These are phyloP conservation scores for Neophaeococcomyces aloes DNA, from an alignment of 2,329 filamentous ascomycete genomes.

Conservation along the genomic window DNA sequence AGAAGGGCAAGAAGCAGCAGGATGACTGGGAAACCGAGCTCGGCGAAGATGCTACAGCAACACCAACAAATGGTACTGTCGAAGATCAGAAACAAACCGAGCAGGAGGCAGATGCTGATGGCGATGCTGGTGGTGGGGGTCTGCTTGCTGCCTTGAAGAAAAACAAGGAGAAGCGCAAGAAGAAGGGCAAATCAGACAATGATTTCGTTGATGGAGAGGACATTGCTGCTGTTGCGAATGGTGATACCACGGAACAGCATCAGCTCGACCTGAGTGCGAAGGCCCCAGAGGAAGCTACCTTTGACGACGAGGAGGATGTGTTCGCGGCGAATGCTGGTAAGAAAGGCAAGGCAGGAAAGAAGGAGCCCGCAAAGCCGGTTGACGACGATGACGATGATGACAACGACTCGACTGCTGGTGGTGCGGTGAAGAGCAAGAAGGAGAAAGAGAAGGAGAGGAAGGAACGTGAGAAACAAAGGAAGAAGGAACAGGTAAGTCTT, in stretches of 20 bases:
- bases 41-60: constrained; percentile 47
- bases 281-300: constrained; percentile 66
- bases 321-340: constrained; percentile 69
- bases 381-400: constrained; percentile 40
- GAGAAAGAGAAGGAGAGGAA: constrained; percentile 98
- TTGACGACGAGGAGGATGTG: constrained; percentile 77
- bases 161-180: constrained; percentile 77
- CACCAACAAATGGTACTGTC: constrained; percentile 47
- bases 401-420: constrained; percentile 43
- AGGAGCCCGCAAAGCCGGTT: constrained; percentile 28
- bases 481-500: constrained; percentile 78
- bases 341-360: constrained; percentile 51
- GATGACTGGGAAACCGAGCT: constrained; percentile 94
- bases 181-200: constrained; percentile 70
- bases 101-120: constrained; percentile 36
- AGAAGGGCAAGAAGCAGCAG: constrained; percentile 67
- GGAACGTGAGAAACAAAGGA: constrained; percentile 94
- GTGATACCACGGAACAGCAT: constrained; percentile 32
- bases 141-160: constrained; percentile 72
- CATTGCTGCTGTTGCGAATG: constrained; percentile 31
- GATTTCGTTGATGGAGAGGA: constrained; percentile 64
- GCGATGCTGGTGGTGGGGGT: constrained; percentile 53
- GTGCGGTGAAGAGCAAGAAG: constrained; percentile 82
- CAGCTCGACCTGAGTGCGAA: constrained; percentile 47
- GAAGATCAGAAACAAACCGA: constrained; percentile 39